These are phyloP conservation scores for Marasmius fiardii DNA, from an alignment of 1,284 basidiomycete species.

Conservation along the genomic window DNA sequence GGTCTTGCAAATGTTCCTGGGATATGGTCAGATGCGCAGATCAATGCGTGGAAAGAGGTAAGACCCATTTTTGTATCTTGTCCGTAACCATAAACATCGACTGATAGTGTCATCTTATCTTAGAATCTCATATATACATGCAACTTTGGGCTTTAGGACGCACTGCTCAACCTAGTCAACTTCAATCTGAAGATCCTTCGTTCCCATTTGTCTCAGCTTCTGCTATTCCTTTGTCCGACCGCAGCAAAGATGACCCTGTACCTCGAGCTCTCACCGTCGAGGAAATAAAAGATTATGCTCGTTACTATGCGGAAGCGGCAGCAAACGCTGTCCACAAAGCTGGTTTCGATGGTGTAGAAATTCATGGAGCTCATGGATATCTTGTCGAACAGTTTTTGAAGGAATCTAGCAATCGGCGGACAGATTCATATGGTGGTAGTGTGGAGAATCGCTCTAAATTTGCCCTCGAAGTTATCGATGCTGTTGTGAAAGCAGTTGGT, in stretches of 20 bases:
- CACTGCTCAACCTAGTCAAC: conserved; percentile 25
- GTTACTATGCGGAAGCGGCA: conserved; percentile 28
- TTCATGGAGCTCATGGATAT: conserved; percentile 30
- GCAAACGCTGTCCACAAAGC: conserved; percentile 28
- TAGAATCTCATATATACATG: conserved; percentile 35
- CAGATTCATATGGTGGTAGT: conserved; percentile 45
- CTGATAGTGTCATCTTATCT: not conserved
- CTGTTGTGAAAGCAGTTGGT: conserved; percentile 26
- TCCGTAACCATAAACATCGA: too few relatives aligned
- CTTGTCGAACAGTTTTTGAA: conserved; percentile 37
- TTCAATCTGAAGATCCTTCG: conserved; percentile 20
- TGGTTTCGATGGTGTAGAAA: conserved; percentile 29
- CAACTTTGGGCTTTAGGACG: conserved; percentile 48
- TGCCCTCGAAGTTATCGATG: conserved; percentile 37
- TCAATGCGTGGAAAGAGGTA: not conserved
- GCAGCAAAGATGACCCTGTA: conserved; percentile 13
- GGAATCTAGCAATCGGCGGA: conserved; percentile 45
- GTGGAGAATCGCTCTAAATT: conserved; percentile 40
- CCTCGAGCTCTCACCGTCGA: too few relatives aligned
- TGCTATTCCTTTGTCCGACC: conserved; percentile 11
- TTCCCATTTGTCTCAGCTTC: conserved; percentile 15
- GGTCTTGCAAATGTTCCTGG: not conserved
- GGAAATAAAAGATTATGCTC: conserved; percentile 31
- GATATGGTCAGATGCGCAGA: not conserved
- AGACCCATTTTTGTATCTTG: not conserved